Evolutionary conservation across 208 protist species (phyloP).

Genomic region (Trypanosoma lewisi): DNA sequence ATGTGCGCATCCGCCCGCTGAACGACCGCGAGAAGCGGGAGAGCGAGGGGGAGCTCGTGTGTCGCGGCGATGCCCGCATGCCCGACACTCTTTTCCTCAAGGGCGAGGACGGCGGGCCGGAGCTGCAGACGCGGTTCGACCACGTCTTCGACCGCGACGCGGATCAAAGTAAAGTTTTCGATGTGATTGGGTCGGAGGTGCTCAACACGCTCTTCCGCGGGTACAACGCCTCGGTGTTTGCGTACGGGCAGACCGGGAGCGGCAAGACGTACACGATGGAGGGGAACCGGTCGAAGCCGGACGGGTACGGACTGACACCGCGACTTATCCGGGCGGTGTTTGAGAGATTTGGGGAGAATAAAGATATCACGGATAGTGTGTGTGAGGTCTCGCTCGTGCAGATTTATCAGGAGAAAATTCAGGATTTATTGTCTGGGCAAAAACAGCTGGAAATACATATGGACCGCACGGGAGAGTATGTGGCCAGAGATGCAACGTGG

Average conservation of each 20-base stretch:
- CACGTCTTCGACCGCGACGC: slow-evolving; percentile 60
- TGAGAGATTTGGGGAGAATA: slow-evolving; percentile 48
- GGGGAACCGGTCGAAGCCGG: slow-evolving; percentile 43
- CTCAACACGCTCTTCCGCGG: slow-evolving; percentile 75
- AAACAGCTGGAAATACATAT: slow-evolving; percentile 89
- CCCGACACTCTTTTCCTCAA: slow-evolving; percentile 80
- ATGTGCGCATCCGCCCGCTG: slow-evolving; percentile 85
- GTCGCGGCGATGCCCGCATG: slow-evolving; percentile 50
- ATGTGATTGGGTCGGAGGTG: slow-evolving; percentile 68
- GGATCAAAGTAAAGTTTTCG: slow-evolving; percentile 57
- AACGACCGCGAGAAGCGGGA: slow-evolving; percentile 78
- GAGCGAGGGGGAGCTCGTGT: slow-evolving; percentile 68
- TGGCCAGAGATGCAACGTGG: slow-evolving; percentile 85
- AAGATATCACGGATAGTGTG: slow-evolving; percentile 65
- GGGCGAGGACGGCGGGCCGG: slow-evolving; percentile 49
- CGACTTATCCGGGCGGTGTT: slow-evolving; percentile 81
- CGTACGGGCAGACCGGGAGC: slow-evolving; percentile 96
- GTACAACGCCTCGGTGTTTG: slow-evolving; percentile 90
- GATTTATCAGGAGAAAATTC: slow-evolving; percentile 90
- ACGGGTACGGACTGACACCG: slow-evolving; percentile 63
- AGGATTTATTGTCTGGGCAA: slow-evolving; percentile 77
- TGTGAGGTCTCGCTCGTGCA: slow-evolving; percentile 85
- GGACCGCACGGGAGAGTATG: slow-evolving; percentile 84
- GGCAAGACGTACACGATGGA: slow-evolving; percentile 94
- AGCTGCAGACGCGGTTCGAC: slow-evolving; percentile 85